Percentiles rank a stretch among this genome's conserved stretches.
Conservation (phyloP, 1,284 basidiomycete genomes). For the Peniophora sp. region DNA sequence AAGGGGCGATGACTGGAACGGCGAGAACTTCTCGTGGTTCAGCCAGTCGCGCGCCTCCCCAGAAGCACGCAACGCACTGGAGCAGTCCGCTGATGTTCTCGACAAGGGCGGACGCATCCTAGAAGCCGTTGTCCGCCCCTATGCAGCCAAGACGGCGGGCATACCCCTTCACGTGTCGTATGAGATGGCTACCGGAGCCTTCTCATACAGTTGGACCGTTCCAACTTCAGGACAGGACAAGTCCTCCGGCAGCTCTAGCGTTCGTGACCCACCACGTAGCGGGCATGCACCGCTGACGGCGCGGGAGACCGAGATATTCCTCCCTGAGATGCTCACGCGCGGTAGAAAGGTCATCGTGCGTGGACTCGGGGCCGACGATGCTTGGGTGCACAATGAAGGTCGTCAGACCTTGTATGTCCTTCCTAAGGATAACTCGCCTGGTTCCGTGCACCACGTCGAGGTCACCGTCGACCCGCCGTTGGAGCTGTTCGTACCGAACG, state of each 20-base stretch:
- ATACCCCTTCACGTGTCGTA: constrained; percentile 62
- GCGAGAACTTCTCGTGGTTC: constrained; percentile 95
- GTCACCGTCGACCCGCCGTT: constrained; percentile 51
- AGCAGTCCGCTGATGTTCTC: constrained; percentile 52
- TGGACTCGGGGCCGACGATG: constrained; percentile 41
- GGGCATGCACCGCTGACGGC: constrained; percentile 34
- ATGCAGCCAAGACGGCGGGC: constrained; percentile 73
- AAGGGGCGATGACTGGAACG: constrained; percentile 89
- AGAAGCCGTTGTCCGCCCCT: constrained; percentile 70
- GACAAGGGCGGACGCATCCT: constrained; percentile 82
- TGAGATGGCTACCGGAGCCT: constrained; percentile 60
- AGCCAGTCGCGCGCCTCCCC: constrained; percentile 55
- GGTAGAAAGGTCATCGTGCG: constrained; percentile 49
- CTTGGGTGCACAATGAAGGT: constrained; percentile 44
- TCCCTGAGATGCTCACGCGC: constrained; percentile 57
- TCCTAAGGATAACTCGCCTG: constrained; percentile 32
- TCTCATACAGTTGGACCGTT: constrained; percentile 56
- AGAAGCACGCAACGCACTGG: constrained; percentile 38
- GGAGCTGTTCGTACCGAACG: constrained; percentile 47
- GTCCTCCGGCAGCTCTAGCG: constrained; percentile 9
- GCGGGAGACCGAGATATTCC: constrained; percentile 72
- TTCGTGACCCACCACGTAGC: constrained; percentile 28
- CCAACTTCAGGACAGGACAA: constrained; percentile 16
- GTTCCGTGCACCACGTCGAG: constrained; percentile 35
- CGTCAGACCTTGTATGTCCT: constrained; percentile 64